These are phyloP conservation scores for Rhododendron ferrugineum DNA, from an alignment of 148 eudicot species.

Conservation along the genomic window DNA sequence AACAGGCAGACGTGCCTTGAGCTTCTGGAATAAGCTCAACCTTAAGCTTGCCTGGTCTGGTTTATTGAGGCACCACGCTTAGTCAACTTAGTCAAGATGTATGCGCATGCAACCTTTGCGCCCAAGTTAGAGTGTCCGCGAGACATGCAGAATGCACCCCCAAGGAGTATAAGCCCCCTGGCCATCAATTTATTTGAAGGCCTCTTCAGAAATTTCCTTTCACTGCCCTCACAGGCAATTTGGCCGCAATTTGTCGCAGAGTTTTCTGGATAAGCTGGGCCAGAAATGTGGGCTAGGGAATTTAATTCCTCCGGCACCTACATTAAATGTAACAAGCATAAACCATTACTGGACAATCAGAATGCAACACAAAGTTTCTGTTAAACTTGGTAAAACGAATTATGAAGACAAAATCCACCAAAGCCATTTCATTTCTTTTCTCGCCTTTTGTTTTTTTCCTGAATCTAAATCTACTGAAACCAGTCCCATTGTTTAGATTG, in stretches of 20 bases:
- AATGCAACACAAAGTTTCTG: background rate
- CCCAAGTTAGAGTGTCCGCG: slow-evolving; percentile 64
- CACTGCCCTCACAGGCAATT: slow-evolving; percentile 15
- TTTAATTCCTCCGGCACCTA: slow-evolving; percentile 65
- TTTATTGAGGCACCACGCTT: slow-evolving; percentile 33
- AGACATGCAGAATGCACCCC: slow-evolving; percentile 68
- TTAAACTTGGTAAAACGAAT: background rate
- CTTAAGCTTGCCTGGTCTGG: slow-evolving; percentile 23
- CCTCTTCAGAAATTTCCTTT: slow-evolving; percentile 29
- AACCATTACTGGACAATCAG: background rate
- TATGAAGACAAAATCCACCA: background rate
- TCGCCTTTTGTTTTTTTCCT: background rate
- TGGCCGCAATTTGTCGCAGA: slow-evolving; percentile 12
- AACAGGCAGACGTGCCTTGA: background rate
- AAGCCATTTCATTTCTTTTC: background rate
- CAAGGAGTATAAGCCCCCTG: slow-evolving; percentile 63
- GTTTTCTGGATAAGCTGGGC: slow-evolving; percentile 16
- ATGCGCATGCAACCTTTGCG: slow-evolving; percentile 72
- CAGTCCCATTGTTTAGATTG: background rate
- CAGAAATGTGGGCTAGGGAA: slow-evolving; percentile 7
- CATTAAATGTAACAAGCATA: slow-evolving; percentile 1
- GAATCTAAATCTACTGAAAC: background rate
- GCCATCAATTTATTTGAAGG: slow-evolving; percentile 61
- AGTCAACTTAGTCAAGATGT: slow-evolving; percentile 51
- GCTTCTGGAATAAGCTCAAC: slow-evolving; percentile 11